Evolutionary conservation across 345 rosid species (phyloP), one percentile per base, ranked within the genome.

Genomic region (Gossypium sturtianum): DNA sequence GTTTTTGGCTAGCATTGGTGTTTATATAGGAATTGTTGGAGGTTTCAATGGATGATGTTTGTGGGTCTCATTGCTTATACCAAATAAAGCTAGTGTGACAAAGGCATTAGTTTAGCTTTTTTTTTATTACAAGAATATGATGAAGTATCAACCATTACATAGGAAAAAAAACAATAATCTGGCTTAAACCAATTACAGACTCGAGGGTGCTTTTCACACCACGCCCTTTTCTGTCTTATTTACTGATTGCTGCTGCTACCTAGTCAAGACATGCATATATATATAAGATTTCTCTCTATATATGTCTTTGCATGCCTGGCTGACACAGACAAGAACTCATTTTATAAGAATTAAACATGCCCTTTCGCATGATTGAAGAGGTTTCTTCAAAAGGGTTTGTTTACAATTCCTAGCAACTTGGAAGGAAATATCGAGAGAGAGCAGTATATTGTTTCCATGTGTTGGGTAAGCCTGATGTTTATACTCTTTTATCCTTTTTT

Each of bases 381-480:
- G 25, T 69, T 7, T 27, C 2, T 19, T 54, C 2, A 7, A 4
- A 7, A 1, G 0, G 7, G 12, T 60, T 69, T 69, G 44, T 25
- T 69, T 49, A 69, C 29, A 69, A 17, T 25, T 68, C 58, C 73
- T 51, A 69, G 25, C 72, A 69, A 69, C 56, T 49, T 51, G 72
- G 59, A 27, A 51, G 45, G 41, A 34, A 34, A 34, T 34, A 34
- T 5, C 41, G 41, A 34, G 41, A 34, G 38, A 34, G 41, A 34
- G 41, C 41, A 34, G 41, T 34, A 34, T 34, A 34, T 34, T 34
- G 41, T 34, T 34, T 34, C 41, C 41, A 1, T 34, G 41, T 34
- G 41, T 34, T 34, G 41, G 7, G 41, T 34, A 34, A 34, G 41
- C 41, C 41, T 34, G 7, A 34, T 34, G 1, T 34, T 5, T 34